Base-by-base conservation (phyloP, 176 grass and related monocot genomes). In the Neostapfia colusana region DNA sequence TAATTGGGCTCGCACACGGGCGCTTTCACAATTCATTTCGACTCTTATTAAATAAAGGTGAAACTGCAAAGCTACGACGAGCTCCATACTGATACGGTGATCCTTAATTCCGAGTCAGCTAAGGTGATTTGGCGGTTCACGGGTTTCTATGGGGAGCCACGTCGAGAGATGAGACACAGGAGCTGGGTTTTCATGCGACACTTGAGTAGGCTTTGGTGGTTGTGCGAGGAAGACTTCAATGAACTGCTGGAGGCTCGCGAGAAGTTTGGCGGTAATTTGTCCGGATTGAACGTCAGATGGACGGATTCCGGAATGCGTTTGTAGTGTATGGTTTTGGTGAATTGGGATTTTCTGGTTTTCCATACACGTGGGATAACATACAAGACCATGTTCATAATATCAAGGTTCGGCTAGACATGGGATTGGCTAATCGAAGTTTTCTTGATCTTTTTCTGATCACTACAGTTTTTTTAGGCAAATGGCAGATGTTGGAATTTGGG, bases 391-490 rank as follows among this genome's bases (percentile, higher is more conserved):
- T 0, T 0, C 0, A 7, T 0, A 66, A 66, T 41, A 23, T 66
- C 7, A 8, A 42, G 27, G 63, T 65, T 2, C 14, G 12, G 1
- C 60, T 36, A 0, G 60, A 63, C 4, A 1, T 4, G 1, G 27
- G 10, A 0, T 3, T 63, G 16, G 60, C 1, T 0, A 5, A 25
- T 13, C 0, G 0, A 1, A 8, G 0, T 0, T 23, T 21, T 23
- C 0, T 21, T 12, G 24, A 4, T 0, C 24, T 1, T 4, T 12
- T 12, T 3, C 3, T 5, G 14, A 4, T 18, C 0, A 16, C 14
- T 5, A 46, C 44, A 4, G 28, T 38, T 0, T 38, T n/a, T n/a
- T n/a, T n/a, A n/a, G n/a, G n/a, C n/a, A n/a, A n/a, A n/a, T n/a
- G n/a, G n/a, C n/a, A n/a, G n/a, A n/a, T n/a, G n/a, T n/a, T n/a